phyloP scores from a whole-genome alignment of 176 grass and related monocot genomes.

The Rhynchospora breviuscula region DNA sequence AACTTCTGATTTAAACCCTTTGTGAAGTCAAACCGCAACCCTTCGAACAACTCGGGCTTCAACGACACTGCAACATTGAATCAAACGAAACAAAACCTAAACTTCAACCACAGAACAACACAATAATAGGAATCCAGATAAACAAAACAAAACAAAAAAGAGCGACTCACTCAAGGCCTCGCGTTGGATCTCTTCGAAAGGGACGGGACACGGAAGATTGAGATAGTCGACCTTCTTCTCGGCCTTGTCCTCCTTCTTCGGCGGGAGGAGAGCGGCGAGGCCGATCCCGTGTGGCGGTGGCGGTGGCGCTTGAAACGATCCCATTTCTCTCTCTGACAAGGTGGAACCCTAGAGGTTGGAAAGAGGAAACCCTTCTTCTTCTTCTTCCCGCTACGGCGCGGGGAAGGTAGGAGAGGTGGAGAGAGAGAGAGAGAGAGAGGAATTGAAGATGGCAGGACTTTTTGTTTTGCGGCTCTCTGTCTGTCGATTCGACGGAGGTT shows the following conservation, averaged over 20 bases:
- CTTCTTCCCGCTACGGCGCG: not conserved
- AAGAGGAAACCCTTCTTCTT: not conserved
- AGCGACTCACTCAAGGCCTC: conserved; percentile 71
- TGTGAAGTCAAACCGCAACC: conserved; percentile 92
- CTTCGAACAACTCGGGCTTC: conserved; percentile 95
- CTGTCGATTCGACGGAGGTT: conserved; percentile 19
- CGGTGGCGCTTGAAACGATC: conserved; percentile 38
- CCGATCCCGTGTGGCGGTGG: conserved; percentile 42
- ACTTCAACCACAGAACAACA: not conserved
- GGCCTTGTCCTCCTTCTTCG: conserved; percentile 41
- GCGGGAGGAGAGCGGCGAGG: conserved; percentile 67
- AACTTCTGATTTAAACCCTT: conserved; percentile 86
- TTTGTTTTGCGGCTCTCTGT: not conserved
- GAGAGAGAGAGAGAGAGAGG: not conserved
- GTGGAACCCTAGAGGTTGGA: not conserved
- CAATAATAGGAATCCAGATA: not conserved
- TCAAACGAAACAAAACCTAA: not conserved
- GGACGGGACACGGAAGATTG: conserved; percentile 82
- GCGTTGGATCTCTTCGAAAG: conserved; percentile 99
- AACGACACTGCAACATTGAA: conserved; percentile 67
- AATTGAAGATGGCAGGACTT: not conserved
- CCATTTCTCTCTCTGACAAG: conserved; percentile 28
- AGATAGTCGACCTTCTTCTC: conserved; percentile 75
- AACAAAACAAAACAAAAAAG: not conserved
- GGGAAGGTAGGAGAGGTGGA: not conserved